These are phyloP conservation scores for Ambrosiella beaveri DNA, from an alignment of 2,329 filamentous ascomycete genomes.

Conservation along the genomic window DNA sequence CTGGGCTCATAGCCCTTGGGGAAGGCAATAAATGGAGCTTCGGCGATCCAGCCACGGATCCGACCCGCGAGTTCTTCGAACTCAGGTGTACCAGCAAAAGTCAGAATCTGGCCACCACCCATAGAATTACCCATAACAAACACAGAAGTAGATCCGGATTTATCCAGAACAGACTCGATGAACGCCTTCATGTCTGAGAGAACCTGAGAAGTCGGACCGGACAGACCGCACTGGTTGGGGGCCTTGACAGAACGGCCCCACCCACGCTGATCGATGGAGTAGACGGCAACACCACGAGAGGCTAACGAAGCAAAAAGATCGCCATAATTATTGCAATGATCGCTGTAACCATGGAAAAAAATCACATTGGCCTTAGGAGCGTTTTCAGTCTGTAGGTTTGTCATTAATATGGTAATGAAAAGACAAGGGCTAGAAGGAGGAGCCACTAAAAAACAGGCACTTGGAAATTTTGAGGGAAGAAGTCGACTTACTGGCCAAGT, in stretches of 20 bases:
- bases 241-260: slow-evolving; percentile 61
- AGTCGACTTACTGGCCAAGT: slow-evolving; percentile 39
- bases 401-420: neutral
- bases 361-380: slow-evolving; percentile 52
- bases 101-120: slow-evolving; percentile 66
- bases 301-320: slow-evolving; percentile 56
- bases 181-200: slow-evolving; percentile 66
- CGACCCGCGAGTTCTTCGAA: slow-evolving; percentile 37
- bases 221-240: slow-evolving; percentile 47
- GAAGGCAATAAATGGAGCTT: slow-evolving; percentile 65
- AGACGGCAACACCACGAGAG: slow-evolving; percentile 53
- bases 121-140: slow-evolving; percentile 87
- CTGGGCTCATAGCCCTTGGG: slow-evolving; percentile 47
- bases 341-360: slow-evolving; percentile 80
- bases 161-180: slow-evolving; percentile 30
- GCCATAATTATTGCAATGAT: slow-evolving; percentile 65
- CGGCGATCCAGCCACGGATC: slow-evolving; percentile 57
- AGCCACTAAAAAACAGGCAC: neutral
- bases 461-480: neutral
- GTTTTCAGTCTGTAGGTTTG: slow-evolving; percentile 30
- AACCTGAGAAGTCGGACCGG: slow-evolving; percentile 56
- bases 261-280: slow-evolving; percentile 70
- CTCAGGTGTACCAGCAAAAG: slow-evolving; percentile 32
- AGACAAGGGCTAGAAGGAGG: neutral
- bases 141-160: slow-evolving; percentile 41